A percentile compares a stretch with the other conserved stretches of the same genome.
Evolutionary conservation across 352 stramenopile species (phyloP).

Genomic region (Pythium vanterpoolii): DNA sequence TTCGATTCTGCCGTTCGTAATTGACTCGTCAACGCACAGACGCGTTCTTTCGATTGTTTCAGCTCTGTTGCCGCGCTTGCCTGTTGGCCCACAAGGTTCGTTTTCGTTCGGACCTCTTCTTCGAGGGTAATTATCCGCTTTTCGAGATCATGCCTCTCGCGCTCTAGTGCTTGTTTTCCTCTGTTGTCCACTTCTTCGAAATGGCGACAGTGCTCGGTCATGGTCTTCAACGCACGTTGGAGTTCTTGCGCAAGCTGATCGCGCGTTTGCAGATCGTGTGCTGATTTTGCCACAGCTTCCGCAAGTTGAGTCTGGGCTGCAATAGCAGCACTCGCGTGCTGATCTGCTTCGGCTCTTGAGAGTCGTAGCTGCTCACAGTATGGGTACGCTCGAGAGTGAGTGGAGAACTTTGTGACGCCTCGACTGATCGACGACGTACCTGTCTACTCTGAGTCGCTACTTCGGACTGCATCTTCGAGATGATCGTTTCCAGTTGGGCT

Average conservation of each 20-base stretch:
- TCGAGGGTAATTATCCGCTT: constrained; percentile 13
- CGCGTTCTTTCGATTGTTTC: constrained; percentile 1
- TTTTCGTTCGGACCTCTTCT: constrained; percentile 10
- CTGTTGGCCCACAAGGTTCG: background rate
- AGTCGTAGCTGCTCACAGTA: background rate
- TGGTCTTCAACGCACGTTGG: background rate
- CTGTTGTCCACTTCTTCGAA: constrained; percentile 1
- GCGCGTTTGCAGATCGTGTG: background rate
- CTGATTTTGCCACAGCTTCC: background rate
- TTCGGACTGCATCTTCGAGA: constrained; percentile 2
- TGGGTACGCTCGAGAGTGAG: background rate
- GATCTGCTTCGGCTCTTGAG: background rate
- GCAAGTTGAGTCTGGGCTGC: background rate
- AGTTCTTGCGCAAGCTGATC: constrained; percentile 3
- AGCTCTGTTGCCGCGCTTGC: background rate
- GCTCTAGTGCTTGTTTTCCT: constrained; percentile 11
- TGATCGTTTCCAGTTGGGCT: constrained; percentile 1
- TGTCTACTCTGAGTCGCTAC: background rate
- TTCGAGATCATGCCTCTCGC: constrained; percentile 8
- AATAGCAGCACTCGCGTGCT: background rate
- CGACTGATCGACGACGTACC: background rate
- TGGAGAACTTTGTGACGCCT: background rate
- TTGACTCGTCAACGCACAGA: background rate
- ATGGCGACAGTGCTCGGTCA: constrained; percentile 8
- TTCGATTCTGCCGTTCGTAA: constrained; percentile 2